Evolutionary conservation across 441 rosid genomes (phyloP).

Genomic region (Omphalea diandra): DNA sequence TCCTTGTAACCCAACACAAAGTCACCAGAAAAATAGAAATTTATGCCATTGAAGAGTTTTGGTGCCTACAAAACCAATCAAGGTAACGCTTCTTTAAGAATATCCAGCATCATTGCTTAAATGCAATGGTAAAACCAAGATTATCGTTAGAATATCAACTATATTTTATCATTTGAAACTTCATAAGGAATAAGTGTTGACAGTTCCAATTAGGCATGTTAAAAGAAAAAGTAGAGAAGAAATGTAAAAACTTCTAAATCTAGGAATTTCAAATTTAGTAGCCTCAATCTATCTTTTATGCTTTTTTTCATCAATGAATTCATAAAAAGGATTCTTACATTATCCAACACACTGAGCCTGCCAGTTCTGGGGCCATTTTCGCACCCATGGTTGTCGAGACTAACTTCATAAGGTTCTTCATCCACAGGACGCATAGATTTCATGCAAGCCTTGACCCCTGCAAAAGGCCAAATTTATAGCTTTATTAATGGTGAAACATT

Average conservation of each 20-base stretch:
- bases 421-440: conserved; percentile 41
- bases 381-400: conserved; percentile 67
- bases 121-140: background rate
- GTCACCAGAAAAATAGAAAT: conserved; percentile 63
- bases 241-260: background rate
- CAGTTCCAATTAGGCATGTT: background rate
- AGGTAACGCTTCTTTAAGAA: background rate
- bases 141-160: background rate
- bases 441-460: conserved; percentile 88
- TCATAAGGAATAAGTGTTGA: background rate
- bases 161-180: background rate
- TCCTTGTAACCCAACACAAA: conserved; percentile 56
- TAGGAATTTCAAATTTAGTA: background rate
- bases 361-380: conserved; percentile 65
- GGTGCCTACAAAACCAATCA: conserved; percentile 45
- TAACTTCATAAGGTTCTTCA: conserved; percentile 75
- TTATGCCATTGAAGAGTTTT: conserved; percentile 65
- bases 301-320: conserved; percentile 1
- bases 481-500: background rate
- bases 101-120: background rate
- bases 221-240: background rate
- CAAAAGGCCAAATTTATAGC: conserved; percentile 10
- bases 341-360: conserved; percentile 53
- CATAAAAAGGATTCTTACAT: conserved; percentile 32
- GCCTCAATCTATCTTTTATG: background rate